These are phyloP conservation scores for Talaromyces sp. DNA, from an alignment of 2,329 filamentous ascomycete genomes.

Conservation along the genomic window DNA sequence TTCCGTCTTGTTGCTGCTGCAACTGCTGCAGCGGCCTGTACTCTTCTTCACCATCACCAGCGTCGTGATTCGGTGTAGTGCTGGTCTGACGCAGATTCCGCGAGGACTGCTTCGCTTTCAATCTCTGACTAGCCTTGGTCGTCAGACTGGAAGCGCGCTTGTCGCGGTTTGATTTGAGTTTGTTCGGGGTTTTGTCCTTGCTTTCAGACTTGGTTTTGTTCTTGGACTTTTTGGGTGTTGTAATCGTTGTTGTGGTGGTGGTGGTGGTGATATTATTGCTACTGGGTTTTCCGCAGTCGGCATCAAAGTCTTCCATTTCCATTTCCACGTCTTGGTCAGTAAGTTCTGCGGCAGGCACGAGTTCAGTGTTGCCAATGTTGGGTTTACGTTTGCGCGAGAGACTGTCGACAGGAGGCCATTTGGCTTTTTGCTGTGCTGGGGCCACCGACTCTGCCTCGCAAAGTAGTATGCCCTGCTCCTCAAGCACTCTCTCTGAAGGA, in stretches of 20 bases:
- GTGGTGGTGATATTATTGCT: neutral
- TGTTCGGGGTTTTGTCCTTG: neutral
- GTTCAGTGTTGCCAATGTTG: neutral
- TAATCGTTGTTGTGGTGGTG: neutral
- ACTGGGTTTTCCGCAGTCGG: constrained; percentile 7
- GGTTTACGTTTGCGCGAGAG: constrained; percentile 33
- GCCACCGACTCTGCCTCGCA: neutral
- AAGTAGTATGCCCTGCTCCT: constrained; percentile 12
- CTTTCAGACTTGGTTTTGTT: neutral
- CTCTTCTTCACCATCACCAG: neutral
- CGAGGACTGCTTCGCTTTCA: constrained; percentile 14
- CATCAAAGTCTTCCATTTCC: neutral
- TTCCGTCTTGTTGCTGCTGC: constrained; percentile 20
- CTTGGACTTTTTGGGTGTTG: neutral
- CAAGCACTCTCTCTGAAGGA: constrained; percentile 43
- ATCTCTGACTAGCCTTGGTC: constrained; percentile 11
- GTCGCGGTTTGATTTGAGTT: constrained; percentile 5
- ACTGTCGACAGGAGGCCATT: constrained; percentile 22
- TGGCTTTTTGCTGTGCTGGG: constrained; percentile 9
- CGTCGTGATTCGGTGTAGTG: neutral
- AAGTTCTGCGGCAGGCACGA: neutral
- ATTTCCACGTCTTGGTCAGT: neutral
- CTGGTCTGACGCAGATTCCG: constrained; percentile 9
- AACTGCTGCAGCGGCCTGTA: constrained; percentile 19
- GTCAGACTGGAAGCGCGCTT: constrained; percentile 13